These are phyloP conservation scores for Aspergillus neoniger DNA, from an alignment of 2,329 filamentous ascomycete species.

Conservation along the genomic window DNA sequence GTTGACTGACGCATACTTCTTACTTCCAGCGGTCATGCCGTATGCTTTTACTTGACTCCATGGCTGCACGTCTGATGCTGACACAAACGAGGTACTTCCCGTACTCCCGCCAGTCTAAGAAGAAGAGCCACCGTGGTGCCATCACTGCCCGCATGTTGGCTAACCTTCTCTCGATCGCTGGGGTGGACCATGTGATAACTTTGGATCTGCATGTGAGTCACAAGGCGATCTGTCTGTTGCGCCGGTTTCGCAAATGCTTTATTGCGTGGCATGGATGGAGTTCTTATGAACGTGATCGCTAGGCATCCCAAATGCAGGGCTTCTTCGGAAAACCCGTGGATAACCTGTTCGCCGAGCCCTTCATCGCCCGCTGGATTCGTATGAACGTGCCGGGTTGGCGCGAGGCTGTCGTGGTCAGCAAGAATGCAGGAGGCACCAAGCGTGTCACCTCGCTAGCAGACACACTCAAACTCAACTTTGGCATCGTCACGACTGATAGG, in stretches of 20 bases:
- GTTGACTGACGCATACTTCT: conserved; percentile 11
- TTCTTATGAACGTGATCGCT: conserved; percentile 22
- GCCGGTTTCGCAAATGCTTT: background rate
- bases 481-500: conserved; percentile 71
- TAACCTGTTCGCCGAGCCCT: conserved; percentile 92
- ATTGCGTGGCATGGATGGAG: conserved; percentile 11
- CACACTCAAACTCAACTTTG: conserved; percentile 94
- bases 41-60: conserved; percentile 41
- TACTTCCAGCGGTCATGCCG: conserved; percentile 47
- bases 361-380: conserved; percentile 94
- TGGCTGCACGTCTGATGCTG: conserved; percentile 36
- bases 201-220: conserved; percentile 79
- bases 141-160: conserved; percentile 97
- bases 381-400: conserved; percentile 84
- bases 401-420: conserved; percentile 91
- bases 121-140: conserved; percentile 93
- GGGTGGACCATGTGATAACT: conserved; percentile 96
- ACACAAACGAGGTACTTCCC: conserved; percentile 72
- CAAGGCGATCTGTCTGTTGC: conserved; percentile 8
- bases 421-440: conserved; percentile 97
- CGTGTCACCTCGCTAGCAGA: conserved; percentile 94
- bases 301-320: conserved; percentile 95
- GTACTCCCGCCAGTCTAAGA: conserved; percentile 99
- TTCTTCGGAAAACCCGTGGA: conserved; percentile 98
- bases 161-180: conserved; percentile 88